A percentile compares a stretch with the other conserved stretches of the same genome.
These are phyloP conservation scores for Vicia faba DNA, from an alignment of 306 rosid genomes.

Conservation along the genomic window DNA sequence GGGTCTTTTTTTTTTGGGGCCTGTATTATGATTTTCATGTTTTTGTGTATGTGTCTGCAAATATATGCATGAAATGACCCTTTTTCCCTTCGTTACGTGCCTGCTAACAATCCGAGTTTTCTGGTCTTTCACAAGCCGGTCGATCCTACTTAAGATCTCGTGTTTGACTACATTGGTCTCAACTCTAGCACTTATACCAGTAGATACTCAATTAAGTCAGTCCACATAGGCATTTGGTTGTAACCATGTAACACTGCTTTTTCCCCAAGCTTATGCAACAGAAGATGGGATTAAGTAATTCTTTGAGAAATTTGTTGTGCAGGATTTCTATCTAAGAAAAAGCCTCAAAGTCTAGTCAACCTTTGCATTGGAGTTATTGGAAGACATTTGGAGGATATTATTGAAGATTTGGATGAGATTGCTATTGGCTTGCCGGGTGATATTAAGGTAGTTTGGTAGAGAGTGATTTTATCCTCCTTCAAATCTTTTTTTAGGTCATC, in stretches of 20 bases:
- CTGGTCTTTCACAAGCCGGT: no score
- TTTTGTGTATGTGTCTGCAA: no score
- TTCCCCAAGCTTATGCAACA: background rate
- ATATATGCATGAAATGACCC: no score
- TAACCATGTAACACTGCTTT: background rate
- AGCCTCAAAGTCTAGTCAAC: slow-evolving; percentile 66
- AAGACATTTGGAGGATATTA: slow-evolving; percentile 77
- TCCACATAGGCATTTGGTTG: background rate
- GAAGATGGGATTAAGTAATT: slow-evolving; percentile 17
- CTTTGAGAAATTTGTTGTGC: slow-evolving; percentile 24
- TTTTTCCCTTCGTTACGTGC: no score
- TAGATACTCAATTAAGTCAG: background rate
- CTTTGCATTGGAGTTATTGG: slow-evolving; percentile 84
- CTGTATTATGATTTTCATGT: no score
- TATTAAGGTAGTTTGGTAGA: slow-evolving; percentile 56
- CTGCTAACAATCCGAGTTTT: no score
- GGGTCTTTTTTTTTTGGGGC: no score
- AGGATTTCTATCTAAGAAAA: slow-evolving; percentile 50
- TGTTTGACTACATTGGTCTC: background rate
- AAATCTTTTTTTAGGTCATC: slow-evolving; percentile 7
- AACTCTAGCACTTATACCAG: background rate
- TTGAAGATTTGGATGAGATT: slow-evolving; percentile 74
- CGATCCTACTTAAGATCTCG: no score
- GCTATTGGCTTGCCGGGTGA: slow-evolving; percentile 66
- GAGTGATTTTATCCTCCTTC: slow-evolving; percentile 23